A percentile compares a stretch with the other conserved stretches of the same genome.
Conservation (phyloP, 202 grass and related monocot genomes). For the Schoenoplectus triqueter region DNA sequence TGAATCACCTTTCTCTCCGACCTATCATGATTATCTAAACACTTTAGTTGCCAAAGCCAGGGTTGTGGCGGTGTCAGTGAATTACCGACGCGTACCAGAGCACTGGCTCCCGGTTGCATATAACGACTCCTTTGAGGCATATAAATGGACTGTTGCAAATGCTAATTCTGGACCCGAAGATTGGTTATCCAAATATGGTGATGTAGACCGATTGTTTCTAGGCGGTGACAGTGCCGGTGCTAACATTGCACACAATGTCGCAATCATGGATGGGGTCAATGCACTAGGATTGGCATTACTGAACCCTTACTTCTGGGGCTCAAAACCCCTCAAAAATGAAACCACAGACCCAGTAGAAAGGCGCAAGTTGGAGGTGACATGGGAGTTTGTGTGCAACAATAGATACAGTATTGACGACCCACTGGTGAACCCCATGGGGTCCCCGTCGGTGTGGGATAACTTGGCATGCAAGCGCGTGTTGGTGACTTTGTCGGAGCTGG, state of each 20-base stretch:
- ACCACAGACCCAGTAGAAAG: conserved; percentile 4
- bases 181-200: conserved; percentile 46
- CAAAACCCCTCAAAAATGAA: conserved; percentile 41
- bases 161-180: conserved; percentile 25
- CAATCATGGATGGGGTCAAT: neutral
- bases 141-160: conserved; percentile 38
- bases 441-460: neutral
- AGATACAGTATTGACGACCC: conserved; percentile 44
- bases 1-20: conserved; percentile 46
- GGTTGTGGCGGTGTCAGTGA: conserved; percentile 44
- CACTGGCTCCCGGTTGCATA: conserved; percentile 46
- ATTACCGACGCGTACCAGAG: conserved; percentile 49
- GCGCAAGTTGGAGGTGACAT: conserved; percentile 41
- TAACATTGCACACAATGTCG: conserved; percentile 53
- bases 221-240: conserved; percentile 51
- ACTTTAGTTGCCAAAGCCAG: conserved; percentile 26
- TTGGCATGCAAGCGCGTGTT: conserved; percentile 40
- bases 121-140: conserved; percentile 38
- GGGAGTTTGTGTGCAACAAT: conserved; percentile 47
- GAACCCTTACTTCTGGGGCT: conserved; percentile 54
- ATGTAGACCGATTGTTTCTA: conserved; percentile 44
- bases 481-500: conserved; percentile 45
- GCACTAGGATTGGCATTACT: conserved; percentile 41
- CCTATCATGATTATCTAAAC: conserved; percentile 47
- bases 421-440: conserved; percentile 41